Evolutionary conservation across 2,329 filamentous ascomycete genomes (phyloP).

Genomic region (Colletotrichum sp.): DNA sequence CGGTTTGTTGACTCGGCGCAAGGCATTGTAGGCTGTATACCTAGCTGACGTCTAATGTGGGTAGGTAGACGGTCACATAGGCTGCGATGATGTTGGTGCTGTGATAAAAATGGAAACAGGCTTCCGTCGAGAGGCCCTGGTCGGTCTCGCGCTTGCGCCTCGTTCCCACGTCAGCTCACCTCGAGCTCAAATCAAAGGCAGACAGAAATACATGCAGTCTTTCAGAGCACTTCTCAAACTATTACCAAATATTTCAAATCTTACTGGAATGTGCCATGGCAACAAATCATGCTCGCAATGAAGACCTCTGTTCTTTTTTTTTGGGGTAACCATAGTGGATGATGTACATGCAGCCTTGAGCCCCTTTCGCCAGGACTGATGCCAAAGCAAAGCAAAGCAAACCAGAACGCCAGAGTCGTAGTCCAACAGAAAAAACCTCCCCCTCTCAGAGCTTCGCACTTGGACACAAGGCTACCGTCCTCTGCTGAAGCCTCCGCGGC

Average conservation of each 20-base stretch:
- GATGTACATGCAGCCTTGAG: slow-evolving; percentile 18
- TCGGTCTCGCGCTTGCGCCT: not conserved
- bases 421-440: slow-evolving; percentile 18
- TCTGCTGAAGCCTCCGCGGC: slow-evolving; percentile 22
- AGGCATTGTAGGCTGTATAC: not conserved
- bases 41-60: not conserved
- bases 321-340: slow-evolving; percentile 9
- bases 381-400: slow-evolving; percentile 21
- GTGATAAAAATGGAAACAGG: not conserved
- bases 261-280: not conserved
- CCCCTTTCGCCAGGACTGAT: slow-evolving; percentile 12
- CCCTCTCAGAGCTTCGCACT: not conserved
- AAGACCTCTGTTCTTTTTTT: slow-evolving; percentile 16
- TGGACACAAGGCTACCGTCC: slow-evolving; percentile 1
- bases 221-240: not conserved
- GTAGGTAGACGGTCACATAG: not conserved
- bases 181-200: not conserved
- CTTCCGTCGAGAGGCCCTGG: not conserved
- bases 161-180: not conserved
- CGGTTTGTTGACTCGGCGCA: not conserved
- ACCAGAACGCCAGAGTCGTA: slow-evolving; percentile 20
- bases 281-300: not conserved
- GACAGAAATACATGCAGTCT: not conserved
- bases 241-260: too few species aligned
- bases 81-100: not conserved